These are phyloP conservation scores for Chenopodium suecicum DNA, from an alignment of 148 eudicot genomes.

Conservation along the genomic window DNA sequence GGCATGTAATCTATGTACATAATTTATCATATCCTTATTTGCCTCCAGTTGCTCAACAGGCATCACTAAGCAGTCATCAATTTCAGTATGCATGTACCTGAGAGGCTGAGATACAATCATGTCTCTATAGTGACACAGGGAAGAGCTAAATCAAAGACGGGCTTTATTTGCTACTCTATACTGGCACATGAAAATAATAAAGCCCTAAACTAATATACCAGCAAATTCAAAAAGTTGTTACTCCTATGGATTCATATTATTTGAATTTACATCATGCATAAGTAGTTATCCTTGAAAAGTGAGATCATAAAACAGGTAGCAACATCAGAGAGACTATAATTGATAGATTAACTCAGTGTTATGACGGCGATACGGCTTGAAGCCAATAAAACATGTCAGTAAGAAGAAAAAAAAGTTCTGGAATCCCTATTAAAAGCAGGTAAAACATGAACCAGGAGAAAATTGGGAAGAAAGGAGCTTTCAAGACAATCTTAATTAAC, in stretches of 20 bases:
- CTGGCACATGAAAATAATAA: not conserved
- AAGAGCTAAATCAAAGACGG: not conserved
- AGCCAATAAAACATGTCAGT: not conserved
- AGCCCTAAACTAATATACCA: not conserved
- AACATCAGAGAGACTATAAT: not conserved
- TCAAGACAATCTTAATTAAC: not conserved
- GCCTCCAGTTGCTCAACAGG: not conserved
- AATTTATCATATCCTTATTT: not conserved
- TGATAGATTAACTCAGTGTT: not conserved
- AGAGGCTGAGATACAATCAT: not conserved
- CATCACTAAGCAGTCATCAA: not conserved
- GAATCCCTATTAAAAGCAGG: not conserved
- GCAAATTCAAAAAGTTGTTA: not conserved
- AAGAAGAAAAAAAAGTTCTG: not conserved
- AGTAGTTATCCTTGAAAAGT: not conserved
- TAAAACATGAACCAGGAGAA: not conserved
- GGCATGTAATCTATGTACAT: not conserved
- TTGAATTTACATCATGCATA: not conserved
- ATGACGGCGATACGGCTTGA: not conserved
- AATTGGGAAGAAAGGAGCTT: not conserved
- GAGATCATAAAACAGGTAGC: not conserved
- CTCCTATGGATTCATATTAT: not conserved
- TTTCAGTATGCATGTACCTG: not conserved
- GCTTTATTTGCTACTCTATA: not conserved
- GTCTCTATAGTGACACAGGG: not conserved